These are phyloP conservation scores for Boeremia lycopersici DNA, from an alignment of 2,329 filamentous ascomycete species.

Conservation along the genomic window DNA sequence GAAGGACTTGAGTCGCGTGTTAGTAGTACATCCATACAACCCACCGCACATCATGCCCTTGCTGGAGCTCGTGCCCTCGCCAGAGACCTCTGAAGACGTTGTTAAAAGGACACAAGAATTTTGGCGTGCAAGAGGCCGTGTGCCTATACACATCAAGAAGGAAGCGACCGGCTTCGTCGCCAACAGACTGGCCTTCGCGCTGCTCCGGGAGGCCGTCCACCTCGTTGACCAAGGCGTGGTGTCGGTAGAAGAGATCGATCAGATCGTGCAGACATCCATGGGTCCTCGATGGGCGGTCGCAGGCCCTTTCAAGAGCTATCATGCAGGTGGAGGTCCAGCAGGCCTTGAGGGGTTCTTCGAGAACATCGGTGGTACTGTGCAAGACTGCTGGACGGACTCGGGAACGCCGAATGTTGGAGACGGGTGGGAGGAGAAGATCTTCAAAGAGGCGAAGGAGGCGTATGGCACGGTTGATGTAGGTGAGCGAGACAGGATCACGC, in stretches of 20 bases:
- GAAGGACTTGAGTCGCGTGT: conserved; percentile 51
- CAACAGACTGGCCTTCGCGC: conserved; percentile 63
- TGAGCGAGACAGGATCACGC: conserved; percentile 52
- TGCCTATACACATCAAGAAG: conserved; percentile 58
- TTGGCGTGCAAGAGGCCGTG: conserved; percentile 51
- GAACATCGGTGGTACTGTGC: conserved; percentile 62
- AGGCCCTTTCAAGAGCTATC: conserved; percentile 64
- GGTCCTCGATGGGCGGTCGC: conserved; percentile 39
- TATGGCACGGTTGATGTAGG: conserved; percentile 54
- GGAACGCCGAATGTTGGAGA: conserved; percentile 52
- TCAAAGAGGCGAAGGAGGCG: conserved; percentile 52
- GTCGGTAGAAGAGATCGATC: conserved; percentile 59
- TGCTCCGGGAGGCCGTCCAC: conserved; percentile 62
- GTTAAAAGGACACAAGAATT: conserved; percentile 53
- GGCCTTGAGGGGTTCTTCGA: conserved; percentile 60
- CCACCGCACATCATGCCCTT: conserved; percentile 68
- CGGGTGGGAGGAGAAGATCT: conserved; percentile 55
- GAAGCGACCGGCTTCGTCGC: conserved; percentile 63
- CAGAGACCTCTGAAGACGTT: conserved; percentile 47
- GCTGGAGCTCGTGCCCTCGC: conserved; percentile 62
- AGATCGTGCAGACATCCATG: conserved; percentile 47
- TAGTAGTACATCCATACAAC: conserved; percentile 67
- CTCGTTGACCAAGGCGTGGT: conserved; percentile 61
- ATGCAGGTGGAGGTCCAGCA: conserved; percentile 61
- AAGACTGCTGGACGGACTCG: conserved; percentile 59